These are phyloP conservation scores for Calonectria pseudoreteaudii DNA, from an alignment of 2,329 filamentous ascomycete genomes.

Conservation along the genomic window DNA sequence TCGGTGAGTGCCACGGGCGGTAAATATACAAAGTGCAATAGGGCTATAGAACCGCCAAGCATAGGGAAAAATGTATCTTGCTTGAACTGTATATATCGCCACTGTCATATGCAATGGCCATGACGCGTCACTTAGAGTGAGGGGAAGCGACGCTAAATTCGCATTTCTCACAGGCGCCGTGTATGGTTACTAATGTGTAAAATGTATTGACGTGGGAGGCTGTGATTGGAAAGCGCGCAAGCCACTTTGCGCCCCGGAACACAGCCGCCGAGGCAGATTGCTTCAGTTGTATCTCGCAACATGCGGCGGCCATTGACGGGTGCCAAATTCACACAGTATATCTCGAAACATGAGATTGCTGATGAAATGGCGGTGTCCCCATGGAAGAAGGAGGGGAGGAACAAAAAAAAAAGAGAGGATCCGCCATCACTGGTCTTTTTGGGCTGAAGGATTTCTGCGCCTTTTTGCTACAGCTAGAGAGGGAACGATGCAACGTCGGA, in stretches of 20 bases:
- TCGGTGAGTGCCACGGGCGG: background rate
- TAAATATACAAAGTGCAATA: background rate
- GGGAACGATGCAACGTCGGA: background rate
- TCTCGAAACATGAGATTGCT: background rate
- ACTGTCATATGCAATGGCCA: background rate
- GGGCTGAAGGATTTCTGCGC: background rate
- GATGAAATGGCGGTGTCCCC: background rate
- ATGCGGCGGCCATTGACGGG: background rate
- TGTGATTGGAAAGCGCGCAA: background rate
- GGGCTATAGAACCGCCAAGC: background rate
- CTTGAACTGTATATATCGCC: background rate
- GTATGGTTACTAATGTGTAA: background rate
- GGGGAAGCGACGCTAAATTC: background rate
- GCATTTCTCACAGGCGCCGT: background rate
- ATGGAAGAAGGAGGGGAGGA: background rate
- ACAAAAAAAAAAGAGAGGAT: background rate
- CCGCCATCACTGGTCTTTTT: background rate
- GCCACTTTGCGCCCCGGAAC: background rate
- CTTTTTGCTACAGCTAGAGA: background rate
- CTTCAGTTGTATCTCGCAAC: background rate
- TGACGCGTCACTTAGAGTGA: background rate
- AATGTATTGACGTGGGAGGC: background rate
- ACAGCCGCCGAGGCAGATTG: background rate
- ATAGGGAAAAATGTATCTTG: background rate
- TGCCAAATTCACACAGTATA: background rate